phyloP scores from a whole-genome alignment of 2,329 filamentous ascomycete species.

The Zalaria sp. region DNA sequence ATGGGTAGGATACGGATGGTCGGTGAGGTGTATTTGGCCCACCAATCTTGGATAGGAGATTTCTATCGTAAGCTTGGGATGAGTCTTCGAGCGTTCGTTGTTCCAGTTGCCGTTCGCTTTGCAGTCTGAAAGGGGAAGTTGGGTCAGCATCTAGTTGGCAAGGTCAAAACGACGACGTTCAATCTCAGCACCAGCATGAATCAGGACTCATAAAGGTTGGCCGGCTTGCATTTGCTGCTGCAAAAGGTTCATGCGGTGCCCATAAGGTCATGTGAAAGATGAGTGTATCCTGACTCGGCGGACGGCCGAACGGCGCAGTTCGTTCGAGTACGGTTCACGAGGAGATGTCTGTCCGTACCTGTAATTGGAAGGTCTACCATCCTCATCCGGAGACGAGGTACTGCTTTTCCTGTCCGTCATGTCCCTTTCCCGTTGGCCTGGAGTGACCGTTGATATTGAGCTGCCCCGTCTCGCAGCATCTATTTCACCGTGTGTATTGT shows the following conservation, averaged over 20 bases:
- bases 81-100: conserved; percentile 42
- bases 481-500: conserved; percentile 12
- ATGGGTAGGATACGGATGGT: conserved; percentile 15
- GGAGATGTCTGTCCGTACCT: conserved; percentile 20
- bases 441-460: conserved; percentile 22
- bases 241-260: too few species aligned
- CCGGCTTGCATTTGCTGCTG: too few species aligned
- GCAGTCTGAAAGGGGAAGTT: conserved; percentile 28
- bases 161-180: too few species aligned
- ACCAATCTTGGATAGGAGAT: conserved; percentile 47
- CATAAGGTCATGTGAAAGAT: too few species aligned
- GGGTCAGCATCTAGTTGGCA: too few species aligned
- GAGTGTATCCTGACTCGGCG: too few species aligned
- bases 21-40: conserved; percentile 43
- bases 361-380: conserved; percentile 19
- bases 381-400: conserved; percentile 14
- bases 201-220: too few species aligned
- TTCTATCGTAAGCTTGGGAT: conserved; percentile 49
- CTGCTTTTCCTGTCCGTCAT: conserved; percentile 11
- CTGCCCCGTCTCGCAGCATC: conserved; percentile 23
- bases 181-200: too few species aligned
- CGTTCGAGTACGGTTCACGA: neutral
- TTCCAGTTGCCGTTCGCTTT: conserved; percentile 46
- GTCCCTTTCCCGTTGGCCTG: conserved; percentile 11
- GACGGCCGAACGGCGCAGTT: too few species aligned